Percentiles rank a stretch among this genome's conserved stretches.
These are phyloP conservation scores for Calonectria henricotiae DNA, from an alignment of 2,329 filamentous ascomycete species.

Conservation along the genomic window DNA sequence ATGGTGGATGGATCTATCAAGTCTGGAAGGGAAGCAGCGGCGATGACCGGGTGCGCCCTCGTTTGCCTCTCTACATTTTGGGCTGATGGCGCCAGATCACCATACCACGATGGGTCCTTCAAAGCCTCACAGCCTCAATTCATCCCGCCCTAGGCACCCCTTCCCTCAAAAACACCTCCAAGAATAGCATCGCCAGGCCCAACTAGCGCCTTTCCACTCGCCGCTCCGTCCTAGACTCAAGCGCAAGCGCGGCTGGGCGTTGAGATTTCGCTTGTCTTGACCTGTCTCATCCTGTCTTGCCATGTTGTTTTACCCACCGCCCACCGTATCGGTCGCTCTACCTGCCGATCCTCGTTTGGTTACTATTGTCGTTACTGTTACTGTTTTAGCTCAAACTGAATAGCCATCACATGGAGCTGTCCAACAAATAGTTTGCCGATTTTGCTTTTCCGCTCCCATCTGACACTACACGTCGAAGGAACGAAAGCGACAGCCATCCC, in stretches of 20 bases:
- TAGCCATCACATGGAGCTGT: not conserved
- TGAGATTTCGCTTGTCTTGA: conserved; percentile 9
- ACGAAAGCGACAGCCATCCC: conserved; percentile 11
- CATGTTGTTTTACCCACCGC: conserved; percentile 1
- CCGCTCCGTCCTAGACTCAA: conserved; percentile 40
- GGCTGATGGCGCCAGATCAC: conserved; percentile 47
- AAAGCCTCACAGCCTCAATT: conserved; percentile 54
- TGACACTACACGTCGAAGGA: conserved; percentile 24
- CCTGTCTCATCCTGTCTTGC: conserved; percentile 8
- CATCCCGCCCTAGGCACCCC: conserved; percentile 30
- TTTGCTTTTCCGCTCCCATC: conserved; percentile 17
- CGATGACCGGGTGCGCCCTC: conserved; percentile 31
- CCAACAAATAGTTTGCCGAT: conserved; percentile 5
- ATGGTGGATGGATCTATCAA: conserved; percentile 22
- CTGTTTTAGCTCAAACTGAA: conserved; percentile 7
- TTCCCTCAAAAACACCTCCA: conserved; percentile 43
- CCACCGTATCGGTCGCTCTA: conserved; percentile 21
- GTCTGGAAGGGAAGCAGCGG: conserved; percentile 28
- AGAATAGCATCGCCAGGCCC: conserved; percentile 47
- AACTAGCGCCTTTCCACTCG: conserved; percentile 46
- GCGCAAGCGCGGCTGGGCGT: conserved; percentile 46
- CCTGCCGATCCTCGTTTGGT: conserved; percentile 9
- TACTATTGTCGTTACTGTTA: conserved; percentile 11
- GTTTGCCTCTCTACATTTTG: conserved; percentile 9
- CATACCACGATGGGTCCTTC: conserved; percentile 47